Conservation (phyloP, 495 filamentous ascomycete species). For the Halenospora varia region DNA sequence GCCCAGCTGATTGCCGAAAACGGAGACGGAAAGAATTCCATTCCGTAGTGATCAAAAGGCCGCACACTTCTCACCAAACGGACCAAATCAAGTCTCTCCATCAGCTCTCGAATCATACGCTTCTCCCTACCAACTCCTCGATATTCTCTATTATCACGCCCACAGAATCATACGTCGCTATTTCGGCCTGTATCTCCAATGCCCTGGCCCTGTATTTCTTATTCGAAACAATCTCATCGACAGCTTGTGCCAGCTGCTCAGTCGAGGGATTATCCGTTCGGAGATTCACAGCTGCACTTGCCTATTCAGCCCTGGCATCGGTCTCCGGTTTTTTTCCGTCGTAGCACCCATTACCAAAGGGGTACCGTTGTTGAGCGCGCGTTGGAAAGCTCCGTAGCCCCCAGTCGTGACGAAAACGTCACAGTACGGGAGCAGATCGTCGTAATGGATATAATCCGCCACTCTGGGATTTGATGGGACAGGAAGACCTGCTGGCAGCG, state of each 20-base stretch:
- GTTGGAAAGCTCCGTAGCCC: slow-evolving; percentile 32
- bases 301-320: slow-evolving; percentile 28
- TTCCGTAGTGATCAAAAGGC: too few relatives aligned
- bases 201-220: slow-evolving; percentile 25
- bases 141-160: slow-evolving; percentile 24
- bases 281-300: slow-evolving; percentile 31
- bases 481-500: slow-evolving; percentile 10
- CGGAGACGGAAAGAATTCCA: too few relatives aligned
- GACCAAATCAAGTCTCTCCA: too few relatives aligned
- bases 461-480: slow-evolving; percentile 26
- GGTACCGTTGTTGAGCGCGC: slow-evolving; percentile 28
- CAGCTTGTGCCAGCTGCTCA: slow-evolving; percentile 23
- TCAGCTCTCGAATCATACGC: too few relatives aligned
- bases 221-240: slow-evolving; percentile 28
- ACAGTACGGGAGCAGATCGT: slow-evolving; percentile 25
- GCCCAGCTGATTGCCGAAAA: too few relatives aligned
- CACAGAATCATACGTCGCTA: slow-evolving; percentile 25
- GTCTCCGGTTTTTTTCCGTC: slow-evolving; percentile 32
- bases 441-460: slow-evolving; percentile 34
- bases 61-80: too few relatives aligned
- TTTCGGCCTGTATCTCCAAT: slow-evolving; percentile 24
- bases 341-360: slow-evolving; percentile 29
- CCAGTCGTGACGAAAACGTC: slow-evolving; percentile 34
- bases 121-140: slow-evolving; percentile 20
- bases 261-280: slow-evolving; percentile 25